phyloP scores from a whole-genome alignment of 129 eudicot species.

The Chrysanthemum lavandulifolium region DNA sequence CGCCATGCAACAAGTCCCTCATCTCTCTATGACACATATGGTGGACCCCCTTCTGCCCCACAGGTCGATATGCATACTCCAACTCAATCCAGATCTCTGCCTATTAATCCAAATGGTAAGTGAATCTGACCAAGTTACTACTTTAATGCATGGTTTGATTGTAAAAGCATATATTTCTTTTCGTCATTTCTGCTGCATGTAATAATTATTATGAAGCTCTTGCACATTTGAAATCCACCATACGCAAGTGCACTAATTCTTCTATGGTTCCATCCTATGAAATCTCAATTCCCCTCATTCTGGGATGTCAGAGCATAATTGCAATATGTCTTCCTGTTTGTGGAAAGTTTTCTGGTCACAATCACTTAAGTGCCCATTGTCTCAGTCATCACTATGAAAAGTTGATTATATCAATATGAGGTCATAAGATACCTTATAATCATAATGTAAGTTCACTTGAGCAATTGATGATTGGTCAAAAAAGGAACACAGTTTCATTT shows the following conservation, averaged over 20 bases:
- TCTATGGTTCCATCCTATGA: too few relatives aligned
- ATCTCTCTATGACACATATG: constrained; percentile 7
- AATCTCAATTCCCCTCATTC: too few relatives aligned
- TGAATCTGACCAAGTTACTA: background rate
- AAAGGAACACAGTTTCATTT: too few relatives aligned
- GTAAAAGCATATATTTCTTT: background rate
- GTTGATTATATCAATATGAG: background rate
- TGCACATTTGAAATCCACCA: background rate
- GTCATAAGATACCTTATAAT: too few relatives aligned
- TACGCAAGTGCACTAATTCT: too few relatives aligned
- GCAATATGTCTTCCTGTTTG: too few relatives aligned
- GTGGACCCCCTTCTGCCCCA: constrained; percentile 16
- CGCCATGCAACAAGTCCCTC: constrained; percentile 9
- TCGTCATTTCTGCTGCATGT: background rate
- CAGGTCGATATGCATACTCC: too few relatives aligned
- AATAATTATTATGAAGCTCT: background rate
- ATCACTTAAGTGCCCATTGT: background rate
- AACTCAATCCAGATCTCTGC: constrained; percentile 21
- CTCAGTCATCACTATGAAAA: background rate
- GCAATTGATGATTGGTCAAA: too few relatives aligned
- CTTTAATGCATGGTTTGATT: background rate
- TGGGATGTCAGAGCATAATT: too few relatives aligned
- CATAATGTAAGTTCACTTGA: too few relatives aligned
- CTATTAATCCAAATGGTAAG: constrained; percentile 32
- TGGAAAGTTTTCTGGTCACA: too few relatives aligned